These are phyloP conservation scores for Lasiodiplodia theobromae DNA, from an alignment of 2,329 filamentous ascomycete genomes.

Conservation along the genomic window DNA sequence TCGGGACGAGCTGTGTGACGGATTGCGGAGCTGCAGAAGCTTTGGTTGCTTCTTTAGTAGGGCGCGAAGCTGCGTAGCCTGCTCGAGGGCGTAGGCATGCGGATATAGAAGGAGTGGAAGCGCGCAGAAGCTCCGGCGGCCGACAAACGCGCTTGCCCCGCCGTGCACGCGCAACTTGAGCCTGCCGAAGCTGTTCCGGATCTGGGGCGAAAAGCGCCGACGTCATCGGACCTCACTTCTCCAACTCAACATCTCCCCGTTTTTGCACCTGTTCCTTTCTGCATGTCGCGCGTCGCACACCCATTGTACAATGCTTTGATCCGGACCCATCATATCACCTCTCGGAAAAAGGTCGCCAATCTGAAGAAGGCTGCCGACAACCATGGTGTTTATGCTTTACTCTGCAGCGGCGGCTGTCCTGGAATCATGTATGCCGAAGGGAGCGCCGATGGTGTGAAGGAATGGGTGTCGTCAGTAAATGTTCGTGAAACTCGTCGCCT, in stretches of 20 bases:
- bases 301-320: slow-evolving; percentile 67
- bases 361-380: slow-evolving; percentile 70
- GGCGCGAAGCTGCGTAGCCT: not conserved
- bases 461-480: slow-evolving; percentile 71
- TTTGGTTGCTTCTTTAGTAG: not conserved
- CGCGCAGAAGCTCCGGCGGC: slow-evolving; percentile 20
- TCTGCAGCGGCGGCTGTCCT: slow-evolving; percentile 72
- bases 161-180: not conserved
- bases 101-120: slow-evolving; percentile 5
- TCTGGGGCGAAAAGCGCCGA: slow-evolving; percentile 11
- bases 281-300: slow-evolving; percentile 29
- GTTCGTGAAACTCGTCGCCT: slow-evolving; percentile 36
- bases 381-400: slow-evolving; percentile 67
- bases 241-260: not conserved
- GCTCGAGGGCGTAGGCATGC: not conserved
- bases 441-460: slow-evolving; percentile 60
- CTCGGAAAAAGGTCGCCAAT: slow-evolving; percentile 73
- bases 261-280: not conserved
- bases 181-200: slow-evolving; percentile 3
- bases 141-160: not conserved
- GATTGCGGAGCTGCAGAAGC: not conserved
- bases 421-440: slow-evolving; percentile 83
- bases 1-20: not conserved
- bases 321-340: slow-evolving; percentile 82
- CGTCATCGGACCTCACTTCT: slow-evolving; percentile 7